Evolutionary conservation across 495 filamentous ascomycete species (phyloP).

Genomic region (Chaetomium cochliodes): DNA sequence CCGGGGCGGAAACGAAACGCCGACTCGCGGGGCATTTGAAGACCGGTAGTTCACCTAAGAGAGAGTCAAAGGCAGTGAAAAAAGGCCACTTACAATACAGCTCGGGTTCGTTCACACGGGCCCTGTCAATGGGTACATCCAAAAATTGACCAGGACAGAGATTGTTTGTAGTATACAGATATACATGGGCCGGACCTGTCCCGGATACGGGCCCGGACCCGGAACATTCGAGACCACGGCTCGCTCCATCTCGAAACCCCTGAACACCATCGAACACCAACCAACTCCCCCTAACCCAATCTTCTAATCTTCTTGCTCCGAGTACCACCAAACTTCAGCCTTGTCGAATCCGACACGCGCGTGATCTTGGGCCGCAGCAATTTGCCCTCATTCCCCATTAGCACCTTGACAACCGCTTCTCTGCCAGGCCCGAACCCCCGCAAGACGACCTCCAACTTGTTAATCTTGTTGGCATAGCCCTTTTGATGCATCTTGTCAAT

Average conservation of each 20-base stretch:
- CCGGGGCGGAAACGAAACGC: not conserved
- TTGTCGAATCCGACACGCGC: slow-evolving; percentile 77
- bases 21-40: not conserved
- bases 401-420: slow-evolving; percentile 83
- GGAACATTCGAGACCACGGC: not conserved
- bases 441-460: slow-evolving; percentile 71
- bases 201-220: slow-evolving; percentile 4
- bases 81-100: not conserved
- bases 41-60: too few relatives aligned
- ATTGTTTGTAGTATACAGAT: slow-evolving; percentile 30
- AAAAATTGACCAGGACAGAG: not conserved
- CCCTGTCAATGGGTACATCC: not conserved
- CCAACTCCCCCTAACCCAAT: slow-evolving; percentile 58
- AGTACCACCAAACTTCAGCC: slow-evolving; percentile 93
- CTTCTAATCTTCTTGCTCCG: slow-evolving; percentile 78
- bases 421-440: slow-evolving; percentile 81
- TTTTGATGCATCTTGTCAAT: slow-evolving; percentile 74
- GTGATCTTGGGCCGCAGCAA: slow-evolving; percentile 65
- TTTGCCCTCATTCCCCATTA: slow-evolving; percentile 81
- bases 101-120: too few relatives aligned
- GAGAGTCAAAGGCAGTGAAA: not conserved
- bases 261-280: not conserved
- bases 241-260: not conserved
- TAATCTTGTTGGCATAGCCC: slow-evolving; percentile 59
- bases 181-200: slow-evolving; percentile 19